A percentile compares a stretch with the other conserved stretches of the same genome.
Evolutionary conservation across 2,329 filamentous ascomycete species (phyloP).

Genomic region (Penicillium sp.): DNA sequence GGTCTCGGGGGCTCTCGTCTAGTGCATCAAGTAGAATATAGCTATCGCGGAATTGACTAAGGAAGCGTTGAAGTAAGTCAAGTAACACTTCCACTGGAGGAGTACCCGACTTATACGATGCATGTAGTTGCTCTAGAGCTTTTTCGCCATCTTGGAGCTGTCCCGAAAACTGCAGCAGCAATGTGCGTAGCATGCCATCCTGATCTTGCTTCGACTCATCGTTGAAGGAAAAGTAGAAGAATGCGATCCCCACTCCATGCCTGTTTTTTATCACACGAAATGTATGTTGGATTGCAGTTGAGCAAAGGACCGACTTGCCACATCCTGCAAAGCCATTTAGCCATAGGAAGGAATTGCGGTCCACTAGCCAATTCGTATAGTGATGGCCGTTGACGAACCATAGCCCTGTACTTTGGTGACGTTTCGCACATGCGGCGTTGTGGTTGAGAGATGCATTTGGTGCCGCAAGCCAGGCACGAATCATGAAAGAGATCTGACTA

Average conservation of each 20-base stretch:
- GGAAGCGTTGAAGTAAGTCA: background rate
- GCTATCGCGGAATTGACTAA: background rate
- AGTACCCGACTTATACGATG: background rate
- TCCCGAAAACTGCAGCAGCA: slow-evolving; percentile 32
- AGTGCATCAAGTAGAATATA: slow-evolving; percentile 17
- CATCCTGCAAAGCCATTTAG: slow-evolving; percentile 36
- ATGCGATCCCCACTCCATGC: slow-evolving; percentile 18
- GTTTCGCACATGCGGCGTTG: slow-evolving; percentile 37
- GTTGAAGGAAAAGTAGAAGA: slow-evolving; percentile 26
- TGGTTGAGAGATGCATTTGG: slow-evolving; percentile 43
- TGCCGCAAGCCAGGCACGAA: slow-evolving; percentile 40
- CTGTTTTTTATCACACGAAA: slow-evolving; percentile 16
- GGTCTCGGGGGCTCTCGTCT: slow-evolving; percentile 15
- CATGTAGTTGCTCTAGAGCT: too few species aligned
- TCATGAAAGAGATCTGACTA: slow-evolving; percentile 28
- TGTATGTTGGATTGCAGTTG: slow-evolving; percentile 32
- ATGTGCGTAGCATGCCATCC: slow-evolving; percentile 28
- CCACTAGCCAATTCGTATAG: slow-evolving; percentile 30
- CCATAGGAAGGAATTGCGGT: slow-evolving; percentile 35
- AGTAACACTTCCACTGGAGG: slow-evolving; percentile 6
- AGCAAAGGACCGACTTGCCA: slow-evolving; percentile 39
- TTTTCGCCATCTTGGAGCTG: too few species aligned
- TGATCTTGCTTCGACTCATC: slow-evolving; percentile 31
- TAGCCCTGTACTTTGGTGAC: slow-evolving; percentile 37
- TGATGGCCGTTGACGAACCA: slow-evolving; percentile 30